Evolutionary conservation across 2,329 filamentous ascomycete genomes (phyloP), one percentile per base, ranked within the genome.

Genomic region (Scleromitrula shiraiana): DNA sequence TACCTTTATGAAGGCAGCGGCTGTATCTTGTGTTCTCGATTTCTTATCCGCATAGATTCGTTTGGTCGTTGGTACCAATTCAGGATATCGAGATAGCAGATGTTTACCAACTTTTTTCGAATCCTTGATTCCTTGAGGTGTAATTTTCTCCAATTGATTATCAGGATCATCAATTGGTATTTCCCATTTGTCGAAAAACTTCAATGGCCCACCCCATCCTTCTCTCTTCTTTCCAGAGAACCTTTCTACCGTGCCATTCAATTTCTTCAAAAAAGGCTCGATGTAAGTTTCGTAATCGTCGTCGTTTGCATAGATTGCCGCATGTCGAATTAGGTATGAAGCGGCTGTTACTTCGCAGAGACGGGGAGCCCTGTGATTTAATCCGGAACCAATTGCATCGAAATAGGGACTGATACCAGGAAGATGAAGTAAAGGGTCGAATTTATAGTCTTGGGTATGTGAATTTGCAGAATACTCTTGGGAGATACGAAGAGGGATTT

Each of bases 341-440:
- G 70, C 71, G 41, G 68, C 62, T 9, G 68, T 72, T 22, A 74
- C 70, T 54, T 72, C 70, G 64, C 72, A 76, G 9, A 37, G 26
- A 17, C 29, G 37, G 6, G 45, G 45, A 15, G 45, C 45, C 15
- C 22, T 69, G 50, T 75, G 68, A 29, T 56, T 49, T 3, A 62
- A 49, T 8, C 60, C 59, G 14, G 55, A 55, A 2, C 60, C 60
- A 29, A 61, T 50, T 0, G 75, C 70, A 54, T 78, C 75, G 46
- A 77, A 80, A 56, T 80, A 80, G 0, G 76, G 76, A 1, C 74
- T 67, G 5, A 77, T 74, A n/a, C 76, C 76, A 0, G 70, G 70
- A 8, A 78, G 66, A 46, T 79, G 76, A 22, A 77, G 64, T 2
- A 79, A 65, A 0, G 75, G 71, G 44, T 77, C 72, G 60, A 79